Base-by-base conservation (phyloP, 257 asterid species). In the Solanum acaule region DNA sequence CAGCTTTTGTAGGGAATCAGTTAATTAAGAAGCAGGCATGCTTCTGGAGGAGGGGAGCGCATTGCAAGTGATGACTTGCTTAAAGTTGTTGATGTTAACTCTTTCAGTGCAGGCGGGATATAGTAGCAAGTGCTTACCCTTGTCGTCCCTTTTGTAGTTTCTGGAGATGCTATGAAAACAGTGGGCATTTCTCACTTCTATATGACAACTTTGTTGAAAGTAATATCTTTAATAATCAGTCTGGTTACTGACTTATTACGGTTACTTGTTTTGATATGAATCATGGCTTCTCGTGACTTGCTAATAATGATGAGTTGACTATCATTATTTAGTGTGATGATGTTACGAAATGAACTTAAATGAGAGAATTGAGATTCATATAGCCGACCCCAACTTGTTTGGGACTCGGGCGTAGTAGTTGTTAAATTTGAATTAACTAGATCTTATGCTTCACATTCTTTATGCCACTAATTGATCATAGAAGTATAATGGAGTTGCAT, bases 371-470 rank as follows among this genome's bases (percentile, higher is more conserved):
- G 68, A 59, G 13, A 59, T 59, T 59, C 68, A 8, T 59, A 22
- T 8, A 8, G 29, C 68, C 13, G 6, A 22, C 13, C 68, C 40
- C n/a, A 29, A 70, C 78, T 71, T 71, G 40, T 71, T 71, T 71
- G 1, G 78, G 42, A 0, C 42, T 7, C 3, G 0, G n/a, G 77
- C 1, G 0, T 29, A 6, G 34, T n/a, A 6, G 34, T n/a, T 52
- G 27, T 61, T 61, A 61, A 22, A 22, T 40, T 27, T 25, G 84
- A 78, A 40, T n/a, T 3, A 6, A 6, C 8, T 78, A 0, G 59
- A 40, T 40, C 84, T 40, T 78, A 42, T 78, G n/a, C 61, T n/a
- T 78, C n/a, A 25, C 84, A 40, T 6, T 40, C 61, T n/a, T 77
- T 46, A 6, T 77, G 34, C 35, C 35, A 40, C 84, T 5, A 78